Evolutionary conservation across 1,284 basidiomycete genomes (phyloP), one percentile per base, ranked within the genome.

Genomic region (Coniophora puteana): DNA sequence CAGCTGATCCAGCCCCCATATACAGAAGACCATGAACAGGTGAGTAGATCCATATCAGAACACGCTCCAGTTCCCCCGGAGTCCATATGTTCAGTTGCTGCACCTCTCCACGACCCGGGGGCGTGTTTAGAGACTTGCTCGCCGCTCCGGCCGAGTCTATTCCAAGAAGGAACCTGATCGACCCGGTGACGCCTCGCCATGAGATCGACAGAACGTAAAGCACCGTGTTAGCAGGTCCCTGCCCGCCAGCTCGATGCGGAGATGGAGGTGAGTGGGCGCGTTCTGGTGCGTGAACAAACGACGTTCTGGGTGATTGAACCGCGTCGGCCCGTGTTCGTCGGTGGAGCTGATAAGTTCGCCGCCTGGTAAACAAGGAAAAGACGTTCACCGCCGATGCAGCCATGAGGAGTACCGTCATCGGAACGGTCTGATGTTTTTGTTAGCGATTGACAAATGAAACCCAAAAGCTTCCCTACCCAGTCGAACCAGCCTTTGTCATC

Each of bases 21-120:
- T 87, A 89, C 48, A 89, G 57, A 31, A 88, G 56, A 4, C 75
- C 70, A 53, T 89, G 84, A 23, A 73, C 76, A 26, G 89, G 89
- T 2, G 89, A 89, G 62, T 89, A 92, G 23, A 89, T 62, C 36
- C 74, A 71, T 48, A 91, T 83, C 23, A 91, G 62, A 46, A 68
- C 69, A 49, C 79, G 67, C 55, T 89, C 83, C 33, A 88, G 62
- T 48, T 80, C 76, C n/a, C 78, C 80, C 2, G 89, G 88, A 7
- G 71, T 67, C 89, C 89, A 92, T 28, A 87, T 71, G 45, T 85
- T 79, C 39, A 92, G 63, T 55, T 87, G 80, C 54, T 89, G 85
- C 14, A 90, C 43, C 50, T 58, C 51, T 51, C 67, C 75, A 33
- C 67, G 68, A 7, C 66, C 63, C 32, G 62, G 65, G n/a, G n/a